phyloP scores from a whole-genome alignment of 345 rosid species.

The Ailanthus altissimus region DNA sequence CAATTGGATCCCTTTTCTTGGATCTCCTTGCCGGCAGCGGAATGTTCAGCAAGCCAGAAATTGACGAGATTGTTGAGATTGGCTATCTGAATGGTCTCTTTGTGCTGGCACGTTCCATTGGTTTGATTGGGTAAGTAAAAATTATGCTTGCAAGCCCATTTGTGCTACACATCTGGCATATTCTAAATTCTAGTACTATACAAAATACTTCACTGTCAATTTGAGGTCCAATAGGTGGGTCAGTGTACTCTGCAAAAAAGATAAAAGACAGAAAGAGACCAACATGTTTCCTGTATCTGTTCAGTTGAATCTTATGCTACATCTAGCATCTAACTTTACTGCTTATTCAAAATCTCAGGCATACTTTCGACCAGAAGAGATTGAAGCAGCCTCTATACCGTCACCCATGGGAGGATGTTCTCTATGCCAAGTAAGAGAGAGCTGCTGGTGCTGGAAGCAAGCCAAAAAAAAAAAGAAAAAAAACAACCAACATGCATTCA shows the following conservation, averaged over 20 bases:
- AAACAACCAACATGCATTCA: slow-evolving; percentile 8
- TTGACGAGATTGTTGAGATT: slow-evolving; percentile 83
- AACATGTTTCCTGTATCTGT: background rate
- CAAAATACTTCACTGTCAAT: background rate
- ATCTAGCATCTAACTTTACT: slow-evolving; percentile 4
- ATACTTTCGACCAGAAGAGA: slow-evolving; percentile 95
- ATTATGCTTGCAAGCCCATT: background rate
- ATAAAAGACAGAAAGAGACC: background rate
- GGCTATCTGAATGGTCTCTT: slow-evolving; percentile 94
- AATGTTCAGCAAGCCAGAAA: slow-evolving; percentile 91
- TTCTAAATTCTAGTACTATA: background rate
- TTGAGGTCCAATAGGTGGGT: slow-evolving; percentile 8
- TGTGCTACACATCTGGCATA: too few relatives aligned
- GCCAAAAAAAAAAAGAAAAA: too few relatives aligned
- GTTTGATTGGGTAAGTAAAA: slow-evolving; percentile 74
- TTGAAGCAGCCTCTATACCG: slow-evolving; percentile 94
- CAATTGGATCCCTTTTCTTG: slow-evolving; percentile 91
- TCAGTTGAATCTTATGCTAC: background rate
- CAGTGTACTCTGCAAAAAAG: background rate
- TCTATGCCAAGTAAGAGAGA: slow-evolving; percentile 78
- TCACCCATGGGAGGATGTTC: slow-evolving; percentile 98
- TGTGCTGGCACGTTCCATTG: slow-evolving; percentile 89
- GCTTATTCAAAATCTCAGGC: slow-evolving; percentile 45
- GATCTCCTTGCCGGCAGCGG: slow-evolving; percentile 95
- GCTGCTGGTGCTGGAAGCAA: background rate